phyloP scores from a whole-genome alignment of 2,329 filamentous ascomycete genomes.

The Alternaria gansuensis region DNA sequence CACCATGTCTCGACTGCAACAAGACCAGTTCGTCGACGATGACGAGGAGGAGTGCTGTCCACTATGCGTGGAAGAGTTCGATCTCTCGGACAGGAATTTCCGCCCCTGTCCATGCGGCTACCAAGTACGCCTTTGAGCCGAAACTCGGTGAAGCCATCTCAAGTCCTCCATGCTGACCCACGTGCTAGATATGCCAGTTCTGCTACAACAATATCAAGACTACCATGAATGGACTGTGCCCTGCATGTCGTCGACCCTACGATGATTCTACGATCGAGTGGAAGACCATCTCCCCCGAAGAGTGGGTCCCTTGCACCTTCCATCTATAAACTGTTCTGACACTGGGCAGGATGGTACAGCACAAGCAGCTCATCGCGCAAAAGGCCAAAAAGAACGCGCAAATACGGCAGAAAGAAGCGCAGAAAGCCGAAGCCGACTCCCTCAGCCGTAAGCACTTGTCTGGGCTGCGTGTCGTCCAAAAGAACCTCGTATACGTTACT shows the following conservation, averaged over 20 bases:
- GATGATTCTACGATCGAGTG: conserved; percentile 97
- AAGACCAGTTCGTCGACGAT: conserved; percentile 65
- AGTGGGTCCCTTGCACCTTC: conserved; percentile 67
- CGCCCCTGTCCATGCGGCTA: conserved; percentile 97
- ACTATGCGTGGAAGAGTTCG: conserved; percentile 98
- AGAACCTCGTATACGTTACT: conserved; percentile 98
- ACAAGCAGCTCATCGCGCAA: conserved; percentile 76
- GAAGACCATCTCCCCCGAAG: conserved; percentile 93
- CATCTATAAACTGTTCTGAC: conserved; percentile 35
- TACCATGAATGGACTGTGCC: conserved; percentile 96
- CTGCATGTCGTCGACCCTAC: conserved; percentile 94
- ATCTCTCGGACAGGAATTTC: conserved; percentile 96
- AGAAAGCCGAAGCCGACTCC: conserved; percentile 95
- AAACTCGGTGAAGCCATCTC: conserved; percentile 26
- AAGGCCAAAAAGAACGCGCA: conserved; percentile 95
- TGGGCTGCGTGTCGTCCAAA: conserved; percentile 94
- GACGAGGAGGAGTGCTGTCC: conserved; percentile 72
- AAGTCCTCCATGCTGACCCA: conserved; percentile 36
- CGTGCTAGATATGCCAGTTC: conserved; percentile 86
- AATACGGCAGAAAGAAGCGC: conserved; percentile 89
- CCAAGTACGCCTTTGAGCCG: conserved; percentile 71
- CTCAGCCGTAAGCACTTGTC: conserved; percentile 95
- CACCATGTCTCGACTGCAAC: conserved; percentile 59
- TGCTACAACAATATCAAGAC: conserved; percentile 99
- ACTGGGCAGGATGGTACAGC: conserved; percentile 70